phyloP scores from a whole-genome alignment of 768 basidiomycete genomes.

The Coprinopsis sp. region DNA sequence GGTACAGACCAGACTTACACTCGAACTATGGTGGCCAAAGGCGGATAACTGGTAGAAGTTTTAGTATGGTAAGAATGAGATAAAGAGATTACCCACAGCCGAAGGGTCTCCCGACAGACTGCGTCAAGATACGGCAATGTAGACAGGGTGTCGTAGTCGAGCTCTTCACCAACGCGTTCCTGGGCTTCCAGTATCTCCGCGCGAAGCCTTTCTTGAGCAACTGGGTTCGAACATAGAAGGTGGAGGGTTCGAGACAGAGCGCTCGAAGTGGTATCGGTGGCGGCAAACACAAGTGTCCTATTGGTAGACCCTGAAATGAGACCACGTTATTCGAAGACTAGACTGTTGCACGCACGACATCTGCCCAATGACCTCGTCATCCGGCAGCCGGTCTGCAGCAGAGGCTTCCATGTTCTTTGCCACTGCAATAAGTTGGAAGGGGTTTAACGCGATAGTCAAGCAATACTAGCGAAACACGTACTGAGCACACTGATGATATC shows the following conservation, averaged over 20 bases:
- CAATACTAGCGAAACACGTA: constrained; percentile 18
- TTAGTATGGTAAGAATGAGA: neutral
- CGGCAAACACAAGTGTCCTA: constrained; percentile 32
- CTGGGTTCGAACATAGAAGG: constrained; percentile 26
- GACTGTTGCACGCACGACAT: constrained; percentile 2
- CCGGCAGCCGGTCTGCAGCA: constrained; percentile 27
- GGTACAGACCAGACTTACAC: constrained; percentile 2
- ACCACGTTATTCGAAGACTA: neutral
- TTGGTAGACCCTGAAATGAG: no score
- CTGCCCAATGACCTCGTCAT: constrained; percentile 32
- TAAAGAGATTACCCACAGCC: constrained; percentile 24
- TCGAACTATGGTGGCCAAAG: constrained; percentile 14
- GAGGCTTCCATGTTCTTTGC: constrained; percentile 28
- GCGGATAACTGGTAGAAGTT: constrained; percentile 17
- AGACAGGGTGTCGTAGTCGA: constrained; percentile 34
- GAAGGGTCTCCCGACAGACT: constrained; percentile 35
- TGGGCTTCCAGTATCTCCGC: constrained; percentile 28
- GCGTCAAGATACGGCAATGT: constrained; percentile 35
- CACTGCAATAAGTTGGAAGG: constrained; percentile 19
- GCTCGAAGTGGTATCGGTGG: constrained; percentile 41
- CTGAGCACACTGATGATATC: constrained; percentile 46
- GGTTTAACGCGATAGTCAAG: neutral
- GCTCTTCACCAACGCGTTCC: constrained; percentile 19
- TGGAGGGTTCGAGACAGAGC: constrained; percentile 34
- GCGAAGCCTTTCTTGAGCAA: constrained; percentile 32